phyloP scores from a whole-genome alignment of 805 yeast genomes.

The Zygotorulaspora danielsina region DNA sequence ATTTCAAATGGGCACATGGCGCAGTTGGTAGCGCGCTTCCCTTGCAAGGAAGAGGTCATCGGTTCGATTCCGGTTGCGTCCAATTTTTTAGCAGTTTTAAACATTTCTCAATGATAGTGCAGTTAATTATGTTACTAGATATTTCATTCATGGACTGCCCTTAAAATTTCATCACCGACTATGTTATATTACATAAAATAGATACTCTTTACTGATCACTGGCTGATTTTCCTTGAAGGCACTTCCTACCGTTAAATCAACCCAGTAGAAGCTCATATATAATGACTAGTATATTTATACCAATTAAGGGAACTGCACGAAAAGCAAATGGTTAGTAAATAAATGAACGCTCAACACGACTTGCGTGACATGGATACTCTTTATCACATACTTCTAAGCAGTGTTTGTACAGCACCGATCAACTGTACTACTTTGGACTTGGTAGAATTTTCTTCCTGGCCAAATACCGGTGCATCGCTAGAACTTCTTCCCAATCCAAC shows the following conservation, averaged over 20 bases:
- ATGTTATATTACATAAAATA: not conserved
- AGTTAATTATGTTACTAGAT: no score
- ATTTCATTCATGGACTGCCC: no score
- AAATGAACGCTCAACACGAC: not conserved
- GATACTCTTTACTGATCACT: no score
- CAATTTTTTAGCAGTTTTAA: slow-evolving; percentile 32
- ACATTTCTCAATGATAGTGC: not conserved
- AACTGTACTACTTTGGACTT: slow-evolving; percentile 58
- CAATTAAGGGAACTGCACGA: slow-evolving; percentile 58
- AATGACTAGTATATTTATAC: slow-evolving; percentile 60
- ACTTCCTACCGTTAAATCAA: no score
- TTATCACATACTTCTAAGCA: slow-evolving; percentile 53
- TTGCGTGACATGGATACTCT: no score
- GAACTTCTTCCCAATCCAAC: slow-evolving; percentile 46
- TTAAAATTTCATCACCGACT: no score
- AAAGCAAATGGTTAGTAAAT: slow-evolving; percentile 4
- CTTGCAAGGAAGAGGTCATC: slow-evolving; percentile 74
- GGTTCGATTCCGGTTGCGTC: slow-evolving; percentile 79
- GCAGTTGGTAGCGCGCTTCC: slow-evolving; percentile 81
- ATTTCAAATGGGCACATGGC: slow-evolving; percentile 65
- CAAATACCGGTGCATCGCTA: slow-evolving; percentile 42
- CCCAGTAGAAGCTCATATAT: slow-evolving; percentile 68
- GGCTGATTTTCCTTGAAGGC: no score
- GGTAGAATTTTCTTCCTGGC: slow-evolving; percentile 45
- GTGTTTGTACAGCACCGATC: slow-evolving; percentile 70